Evolutionary conservation across 257 asterid genomes (phyloP), one percentile per base, ranked within the genome.

Genomic region (Lithospermum erythrorhizon): DNA sequence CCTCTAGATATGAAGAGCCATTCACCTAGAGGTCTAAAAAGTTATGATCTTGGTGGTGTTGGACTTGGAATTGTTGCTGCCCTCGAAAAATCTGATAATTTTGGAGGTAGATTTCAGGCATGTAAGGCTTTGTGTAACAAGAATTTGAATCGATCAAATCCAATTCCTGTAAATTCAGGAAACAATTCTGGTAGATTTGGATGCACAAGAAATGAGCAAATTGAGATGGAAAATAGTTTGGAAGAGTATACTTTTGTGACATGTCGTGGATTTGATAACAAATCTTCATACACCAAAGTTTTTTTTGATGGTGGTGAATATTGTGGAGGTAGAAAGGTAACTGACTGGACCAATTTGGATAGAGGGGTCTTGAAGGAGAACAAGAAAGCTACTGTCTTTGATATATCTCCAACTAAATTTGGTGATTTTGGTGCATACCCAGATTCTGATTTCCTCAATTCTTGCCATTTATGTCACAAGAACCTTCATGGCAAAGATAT

Each of bases 1-100:
- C 83, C 75, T 16, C 10, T 71, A 25, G 86, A 82, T 54, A 25
- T 75, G 70, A 82, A 69, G 67, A 58, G 61, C 66, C 95, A 73
- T 6, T 82, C 90, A 14, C 87, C 95, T 0, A 76, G 80, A 63
- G 81, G 82, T 17, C 58, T 72, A 0, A 87, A 73, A 57, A 70
- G 58, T 24, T 81, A 75, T 25, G 94, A 87, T 66, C 58, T 76
- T 41, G 94, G 89, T 9, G 96, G 94, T 0, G 94, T 83, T 53
- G 97, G 96, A 4, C 69, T 90, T 24, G 94, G 91, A 10, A 87
- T 90, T 27, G 96, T 90, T 13, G 96, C 95, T 9, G 95, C 95
- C 30, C 83, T 90, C 1, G 94, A 87, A 17, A 85, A 79, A 23
- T 66, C 95, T 32, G 59, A 75, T 6, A 69, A 61, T 3, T 53